Evolutionary conservation across 2,329 filamentous ascomycete species (phyloP), one percentile per base, ranked within the genome.

Genomic region (Hymenoscyphus linearis): DNA sequence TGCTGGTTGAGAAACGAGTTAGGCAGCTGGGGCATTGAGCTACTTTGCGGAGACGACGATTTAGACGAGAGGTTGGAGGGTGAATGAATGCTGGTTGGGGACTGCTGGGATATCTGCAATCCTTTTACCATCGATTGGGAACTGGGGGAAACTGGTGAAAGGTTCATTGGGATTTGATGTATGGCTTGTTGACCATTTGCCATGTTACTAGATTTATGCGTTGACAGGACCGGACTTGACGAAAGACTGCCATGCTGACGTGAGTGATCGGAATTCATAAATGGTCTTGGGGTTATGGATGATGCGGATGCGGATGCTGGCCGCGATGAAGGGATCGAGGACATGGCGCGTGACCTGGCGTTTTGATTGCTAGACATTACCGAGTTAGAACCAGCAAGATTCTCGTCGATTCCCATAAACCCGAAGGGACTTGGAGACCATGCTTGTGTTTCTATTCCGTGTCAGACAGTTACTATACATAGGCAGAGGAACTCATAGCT

Each of bases 1-100:
- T 31, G 73, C 69, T 2, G 58, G 34, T 47, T 31, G 9, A 12
- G 25, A 26, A 40, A 40, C 27, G 68, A 10, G 75, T 74, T 66
- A 68, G 31, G 37, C 22, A 18, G 50, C 40, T 25, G 44, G 10
- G 27, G 58, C 27, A 34, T 36, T 25, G 13, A 47, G 3, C 55
- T 50, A 27, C 34, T 34, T n/a, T 26, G 26, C 7, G 52, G 26
- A 27, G 52, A 34, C 16, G 25, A 31, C 4, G 27, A 6, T 53
- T 9, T 34, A 18, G 52, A 25, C 10, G 52, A 53, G 14, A 22
- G 26, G 10, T 53, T 53, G 4, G 26, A 53, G 5, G 52, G 31
- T n/a, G 44, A 22, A 50, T 18, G 4, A 13, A 25, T 50, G 9
- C 25, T 50, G 18, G 44, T 25, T 18, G 18, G 22, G 44, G 18